A percentile compares a stretch with the other conserved stretches of the same genome.
Evolutionary conservation across 768 basidiomycete genomes (phyloP).

Genomic region (Hemileccinum rubropunctum): DNA sequence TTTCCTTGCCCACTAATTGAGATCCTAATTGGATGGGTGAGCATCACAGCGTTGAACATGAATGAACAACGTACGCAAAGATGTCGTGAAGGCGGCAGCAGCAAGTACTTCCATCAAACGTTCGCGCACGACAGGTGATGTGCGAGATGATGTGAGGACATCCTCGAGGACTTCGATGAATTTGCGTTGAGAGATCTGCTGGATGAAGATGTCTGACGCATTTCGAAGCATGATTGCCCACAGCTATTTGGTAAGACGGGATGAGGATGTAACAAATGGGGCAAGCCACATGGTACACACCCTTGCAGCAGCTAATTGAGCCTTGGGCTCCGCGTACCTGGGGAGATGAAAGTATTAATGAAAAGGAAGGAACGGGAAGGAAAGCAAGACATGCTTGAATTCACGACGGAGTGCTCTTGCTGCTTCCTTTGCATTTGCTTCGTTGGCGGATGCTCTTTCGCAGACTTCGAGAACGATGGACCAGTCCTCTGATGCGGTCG

Average conservation of each 20-base stretch:
- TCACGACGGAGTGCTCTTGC: slow-evolving; percentile 77
- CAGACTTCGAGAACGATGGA: slow-evolving; percentile 80
- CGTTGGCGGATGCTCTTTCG: slow-evolving; percentile 72
- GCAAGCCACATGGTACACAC: slow-evolving; percentile 38
- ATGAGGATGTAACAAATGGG: slow-evolving; percentile 1
- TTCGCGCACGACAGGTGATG: slow-evolving; percentile 78
- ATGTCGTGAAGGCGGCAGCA: slow-evolving; percentile 63
- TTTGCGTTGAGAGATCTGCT: slow-evolving; percentile 68
- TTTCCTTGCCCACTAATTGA: slow-evolving; percentile 25
- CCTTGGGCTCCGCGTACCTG: slow-evolving; percentile 73
- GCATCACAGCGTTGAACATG: background rate
- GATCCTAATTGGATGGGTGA: slow-evolving; percentile 14
- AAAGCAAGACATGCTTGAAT: slow-evolving; percentile 61
- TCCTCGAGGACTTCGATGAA: slow-evolving; percentile 81
- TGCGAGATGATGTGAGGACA: slow-evolving; percentile 56
- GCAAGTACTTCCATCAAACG: slow-evolving; percentile 78
- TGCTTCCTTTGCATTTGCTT: slow-evolving; percentile 79
- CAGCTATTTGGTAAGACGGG: slow-evolving; percentile 44
- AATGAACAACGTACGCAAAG: slow-evolving; percentile 20
- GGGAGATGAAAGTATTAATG: slow-evolving; percentile 2
- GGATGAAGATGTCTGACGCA: slow-evolving; percentile 66
- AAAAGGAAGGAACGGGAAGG: slow-evolving; percentile 6
- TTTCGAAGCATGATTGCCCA: slow-evolving; percentile 93
- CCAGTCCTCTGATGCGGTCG: slow-evolving; percentile 82
- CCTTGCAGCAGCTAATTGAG: slow-evolving; percentile 74